Evolutionary conservation across 352 stramenopile genomes (phyloP).

Genomic region (Bremia lactucae): DNA sequence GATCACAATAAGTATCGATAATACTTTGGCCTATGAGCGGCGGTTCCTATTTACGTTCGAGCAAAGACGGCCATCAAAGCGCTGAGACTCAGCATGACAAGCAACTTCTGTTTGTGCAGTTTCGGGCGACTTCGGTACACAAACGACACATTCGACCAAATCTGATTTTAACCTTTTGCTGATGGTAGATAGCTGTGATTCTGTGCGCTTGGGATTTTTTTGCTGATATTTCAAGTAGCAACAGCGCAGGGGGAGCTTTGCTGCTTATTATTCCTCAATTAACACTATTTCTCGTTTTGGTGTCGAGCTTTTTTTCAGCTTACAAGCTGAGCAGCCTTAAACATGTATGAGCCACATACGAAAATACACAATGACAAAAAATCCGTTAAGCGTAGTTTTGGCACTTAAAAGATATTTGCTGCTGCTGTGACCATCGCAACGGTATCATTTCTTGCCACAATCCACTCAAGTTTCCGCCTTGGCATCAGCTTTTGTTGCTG

Average conservation of each 20-base stretch:
- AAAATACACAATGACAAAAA: background rate
- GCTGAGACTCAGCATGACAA: slow-evolving; percentile 1
- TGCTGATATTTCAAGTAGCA: slow-evolving; percentile 1
- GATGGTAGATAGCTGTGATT: slow-evolving; percentile 1
- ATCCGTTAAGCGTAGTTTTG: background rate
- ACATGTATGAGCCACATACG: background rate
- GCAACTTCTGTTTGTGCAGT: slow-evolving; percentile 1
- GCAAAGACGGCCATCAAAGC: background rate
- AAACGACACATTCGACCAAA: background rate
- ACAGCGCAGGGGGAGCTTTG: background rate
- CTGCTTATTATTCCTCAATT: slow-evolving; percentile 10
- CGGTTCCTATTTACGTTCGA: no score
- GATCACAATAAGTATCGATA: no score
- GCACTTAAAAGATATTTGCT: slow-evolving; percentile 1
- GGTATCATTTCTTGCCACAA: slow-evolving; percentile 1
- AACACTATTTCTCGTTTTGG: slow-evolving; percentile 3
- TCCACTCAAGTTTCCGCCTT: slow-evolving; percentile 16
- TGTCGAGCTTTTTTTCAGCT: slow-evolving; percentile 1
- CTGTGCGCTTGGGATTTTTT: slow-evolving; percentile 13
- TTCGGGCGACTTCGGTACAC: slow-evolving; percentile 4
- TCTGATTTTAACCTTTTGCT: background rate
- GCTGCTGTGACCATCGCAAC: background rate
- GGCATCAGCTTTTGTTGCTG: slow-evolving; percentile 18
- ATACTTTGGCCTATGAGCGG: no score
- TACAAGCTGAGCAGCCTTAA: slow-evolving; percentile 1